phyloP scores from a whole-genome alignment of 345 rosid species.

The Rhizophora mangle region DNA sequence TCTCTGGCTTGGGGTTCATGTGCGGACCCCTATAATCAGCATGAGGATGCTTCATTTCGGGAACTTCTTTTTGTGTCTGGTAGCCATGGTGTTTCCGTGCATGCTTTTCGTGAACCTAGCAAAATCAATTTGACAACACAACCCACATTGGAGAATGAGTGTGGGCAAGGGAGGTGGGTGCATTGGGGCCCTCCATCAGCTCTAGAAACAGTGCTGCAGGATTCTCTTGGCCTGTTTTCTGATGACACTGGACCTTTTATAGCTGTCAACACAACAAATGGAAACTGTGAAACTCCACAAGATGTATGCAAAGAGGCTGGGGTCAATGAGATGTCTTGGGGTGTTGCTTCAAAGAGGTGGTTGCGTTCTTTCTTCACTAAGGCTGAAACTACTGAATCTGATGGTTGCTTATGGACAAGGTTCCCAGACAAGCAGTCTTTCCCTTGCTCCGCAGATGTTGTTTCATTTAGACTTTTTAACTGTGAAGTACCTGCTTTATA shows the following conservation, averaged over 20 bases:
- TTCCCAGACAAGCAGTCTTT: slow-evolving; percentile 64
- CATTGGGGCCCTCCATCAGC: slow-evolving; percentile 76
- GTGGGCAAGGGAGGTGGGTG: slow-evolving; percentile 74
- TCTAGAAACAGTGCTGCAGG: slow-evolving; percentile 19
- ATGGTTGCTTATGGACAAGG: slow-evolving; percentile 58
- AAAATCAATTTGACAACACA: slow-evolving; percentile 25
- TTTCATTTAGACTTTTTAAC: slow-evolving; percentile 71
- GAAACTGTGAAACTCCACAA: slow-evolving; percentile 20
- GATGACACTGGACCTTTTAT: slow-evolving; percentile 28
- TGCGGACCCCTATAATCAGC: slow-evolving; percentile 68
- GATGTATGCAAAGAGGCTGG: slow-evolving; percentile 20
- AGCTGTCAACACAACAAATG: slow-evolving; percentile 21
- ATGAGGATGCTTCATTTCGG: slow-evolving; percentile 54
- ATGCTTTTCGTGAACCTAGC: slow-evolving; percentile 62
- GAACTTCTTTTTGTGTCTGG: slow-evolving; percentile 83
- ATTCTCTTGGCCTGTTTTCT: slow-evolving; percentile 25
- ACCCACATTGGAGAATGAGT: slow-evolving; percentile 36
- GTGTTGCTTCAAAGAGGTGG: slow-evolving; percentile 63
- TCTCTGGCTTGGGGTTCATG: slow-evolving; percentile 90
- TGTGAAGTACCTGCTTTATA: slow-evolving; percentile 38
- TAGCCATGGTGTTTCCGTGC: slow-evolving; percentile 63
- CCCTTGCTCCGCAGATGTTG: slow-evolving; percentile 74
- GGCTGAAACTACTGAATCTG: slow-evolving; percentile 54
- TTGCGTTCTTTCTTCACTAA: slow-evolving; percentile 61
- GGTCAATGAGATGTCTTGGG: slow-evolving; percentile 30